These are phyloP conservation scores for Simplicillium aogashimaense DNA, from an alignment of 2,329 filamentous ascomycete species.

Conservation along the genomic window DNA sequence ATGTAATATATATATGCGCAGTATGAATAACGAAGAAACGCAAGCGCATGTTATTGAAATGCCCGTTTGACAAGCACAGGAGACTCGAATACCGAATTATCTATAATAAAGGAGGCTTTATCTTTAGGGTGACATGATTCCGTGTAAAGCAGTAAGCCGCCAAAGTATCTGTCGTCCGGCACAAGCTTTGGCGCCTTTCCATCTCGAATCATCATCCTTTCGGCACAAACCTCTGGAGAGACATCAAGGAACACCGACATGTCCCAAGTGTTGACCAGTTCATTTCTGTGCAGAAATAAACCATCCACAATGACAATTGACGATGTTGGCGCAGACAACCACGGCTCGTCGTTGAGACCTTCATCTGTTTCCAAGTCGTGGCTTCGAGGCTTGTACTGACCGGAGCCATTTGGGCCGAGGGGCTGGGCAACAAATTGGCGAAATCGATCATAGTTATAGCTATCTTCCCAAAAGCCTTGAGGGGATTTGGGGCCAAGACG, in stretches of 20 bases:
- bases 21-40: no score
- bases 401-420: background rate
- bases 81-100: background rate
- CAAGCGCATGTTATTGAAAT: no score
- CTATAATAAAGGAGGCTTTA: background rate
- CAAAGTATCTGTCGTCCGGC: background rate
- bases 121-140: background rate
- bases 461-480: background rate
- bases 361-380: conserved; percentile 1
- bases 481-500: background rate
- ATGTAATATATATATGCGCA: no score
- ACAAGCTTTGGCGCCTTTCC: background rate
- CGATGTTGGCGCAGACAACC: background rate
- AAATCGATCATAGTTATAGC: background rate
- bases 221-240: background rate
- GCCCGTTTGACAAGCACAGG: background rate
- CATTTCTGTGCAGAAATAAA: background rate
- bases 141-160: background rate
- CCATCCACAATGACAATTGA: conserved; percentile 1
- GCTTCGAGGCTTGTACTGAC: background rate
- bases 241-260: background rate
- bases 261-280: background rate
- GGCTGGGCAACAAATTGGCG: background rate
- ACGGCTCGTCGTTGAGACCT: background rate
- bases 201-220: conserved; percentile 1